Evolutionary conservation across 2,329 filamentous ascomycete species (phyloP).

Genomic region (Didymella segeticola): DNA sequence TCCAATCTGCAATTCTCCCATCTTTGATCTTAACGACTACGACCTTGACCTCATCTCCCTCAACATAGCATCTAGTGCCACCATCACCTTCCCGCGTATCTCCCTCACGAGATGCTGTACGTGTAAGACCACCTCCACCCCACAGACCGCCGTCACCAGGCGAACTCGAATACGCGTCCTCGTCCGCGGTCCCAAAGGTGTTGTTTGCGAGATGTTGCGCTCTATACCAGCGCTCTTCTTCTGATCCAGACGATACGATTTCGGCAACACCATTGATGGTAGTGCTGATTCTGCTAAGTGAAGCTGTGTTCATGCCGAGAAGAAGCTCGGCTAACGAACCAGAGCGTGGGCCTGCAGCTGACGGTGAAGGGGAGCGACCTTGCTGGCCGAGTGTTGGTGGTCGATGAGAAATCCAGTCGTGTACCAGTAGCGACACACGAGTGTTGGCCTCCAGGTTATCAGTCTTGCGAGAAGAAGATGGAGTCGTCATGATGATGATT

Average conservation of each 20-base stretch:
- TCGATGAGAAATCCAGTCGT: conserved; percentile 96
- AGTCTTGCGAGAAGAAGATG: conserved; percentile 78
- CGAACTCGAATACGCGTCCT: conserved; percentile 38
- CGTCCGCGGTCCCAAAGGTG: conserved; percentile 67
- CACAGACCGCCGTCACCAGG: conserved; percentile 50
- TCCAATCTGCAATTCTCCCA: conserved; percentile 92
- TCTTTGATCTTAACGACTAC: conserved; percentile 85
- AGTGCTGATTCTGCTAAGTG: conserved; percentile 85
- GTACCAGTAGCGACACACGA: conserved; percentile 90
- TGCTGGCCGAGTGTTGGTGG: conserved; percentile 71
- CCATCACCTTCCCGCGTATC: conserved; percentile 51
- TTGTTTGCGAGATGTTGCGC: conserved; percentile 89
- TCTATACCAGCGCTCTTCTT: conserved; percentile 85
- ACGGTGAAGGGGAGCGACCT: conserved; percentile 66
- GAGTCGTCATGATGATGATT: conserved; percentile 90
- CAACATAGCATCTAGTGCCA: conserved; percentile 72
- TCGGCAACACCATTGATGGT: conserved; percentile 90
- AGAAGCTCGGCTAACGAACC: conserved; percentile 83
- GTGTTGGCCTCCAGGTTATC: conserved; percentile 84
- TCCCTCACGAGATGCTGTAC: conserved; percentile 45
- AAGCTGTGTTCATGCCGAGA: conserved; percentile 88
- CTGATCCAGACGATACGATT: conserved; percentile 73
- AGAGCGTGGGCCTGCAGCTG: conserved; percentile 58
- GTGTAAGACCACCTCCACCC: conserved; percentile 60
- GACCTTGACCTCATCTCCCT: conserved; percentile 82